Conservation (phyloP, 345 rosid genomes). For the Angophora floribunda region DNA sequence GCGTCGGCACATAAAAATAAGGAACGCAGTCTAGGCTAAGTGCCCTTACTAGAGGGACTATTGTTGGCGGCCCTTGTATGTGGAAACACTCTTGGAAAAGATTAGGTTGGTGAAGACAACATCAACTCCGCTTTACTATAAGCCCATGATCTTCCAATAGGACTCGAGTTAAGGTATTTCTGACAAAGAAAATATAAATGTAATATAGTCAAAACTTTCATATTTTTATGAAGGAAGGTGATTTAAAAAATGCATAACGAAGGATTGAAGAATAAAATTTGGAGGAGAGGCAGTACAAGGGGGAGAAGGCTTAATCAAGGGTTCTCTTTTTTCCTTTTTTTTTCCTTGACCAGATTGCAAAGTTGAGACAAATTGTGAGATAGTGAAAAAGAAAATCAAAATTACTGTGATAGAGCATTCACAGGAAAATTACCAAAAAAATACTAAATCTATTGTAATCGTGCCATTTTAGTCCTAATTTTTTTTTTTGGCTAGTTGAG, state of each 20-base stretch:
- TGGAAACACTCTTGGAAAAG: too few relatives aligned
- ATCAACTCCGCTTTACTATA: too few relatives aligned
- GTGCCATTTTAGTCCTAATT: too few relatives aligned
- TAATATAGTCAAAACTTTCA: not conserved
- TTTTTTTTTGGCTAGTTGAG: too few relatives aligned
- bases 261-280: not conserved
- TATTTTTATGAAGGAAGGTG: not conserved
- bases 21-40: too few relatives aligned
- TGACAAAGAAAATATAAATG: fast-evolving
- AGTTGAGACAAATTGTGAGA: not conserved
- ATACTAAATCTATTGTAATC: too few relatives aligned
- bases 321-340: not conserved
- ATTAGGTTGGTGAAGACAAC: too few relatives aligned
- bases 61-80: too few relatives aligned
- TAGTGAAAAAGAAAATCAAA: not conserved
- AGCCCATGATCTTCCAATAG: too few relatives aligned
- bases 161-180: not conserved
- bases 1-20: too few relatives aligned
- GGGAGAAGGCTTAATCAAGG: not conserved
- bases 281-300: not conserved
- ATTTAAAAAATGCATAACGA: not conserved
- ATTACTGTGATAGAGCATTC: not conserved
- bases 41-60: too few relatives aligned
- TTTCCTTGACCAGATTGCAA: not conserved
- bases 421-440: too few relatives aligned